phyloP scores from a whole-genome alignment of 2,329 filamentous ascomycete genomes.

The Arthrinium phaeospermum region DNA sequence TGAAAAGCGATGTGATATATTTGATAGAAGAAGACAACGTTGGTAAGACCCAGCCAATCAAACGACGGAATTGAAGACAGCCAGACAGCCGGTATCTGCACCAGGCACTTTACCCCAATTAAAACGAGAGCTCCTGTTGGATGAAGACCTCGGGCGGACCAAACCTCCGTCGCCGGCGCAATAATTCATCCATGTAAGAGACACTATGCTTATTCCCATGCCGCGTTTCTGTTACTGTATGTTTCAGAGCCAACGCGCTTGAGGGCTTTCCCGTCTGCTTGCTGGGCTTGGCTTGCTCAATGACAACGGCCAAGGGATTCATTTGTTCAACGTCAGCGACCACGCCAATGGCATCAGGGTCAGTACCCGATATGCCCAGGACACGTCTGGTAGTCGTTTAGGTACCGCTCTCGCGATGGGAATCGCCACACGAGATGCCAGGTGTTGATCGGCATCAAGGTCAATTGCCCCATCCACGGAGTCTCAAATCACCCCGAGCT shows the following conservation, averaged over 20 bases:
- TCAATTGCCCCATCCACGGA: neutral
- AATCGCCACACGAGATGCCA: too few species aligned
- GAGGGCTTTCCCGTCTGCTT: neutral
- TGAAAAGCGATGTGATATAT: neutral
- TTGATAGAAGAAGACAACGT: too few species aligned
- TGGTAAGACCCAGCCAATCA: neutral
- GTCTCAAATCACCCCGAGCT: neutral
- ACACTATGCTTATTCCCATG: neutral
- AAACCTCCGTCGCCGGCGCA: neutral
- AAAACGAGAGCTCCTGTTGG: neutral
- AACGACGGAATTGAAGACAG: neutral
- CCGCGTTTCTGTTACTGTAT: neutral
- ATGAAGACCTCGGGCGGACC: neutral
- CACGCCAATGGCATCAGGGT: neutral
- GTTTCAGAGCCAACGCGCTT: neutral
- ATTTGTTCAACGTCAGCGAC: neutral
- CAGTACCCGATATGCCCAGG: neutral
- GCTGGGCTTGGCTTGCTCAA: neutral
- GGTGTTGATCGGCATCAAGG: neutral
- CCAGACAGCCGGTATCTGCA: neutral
- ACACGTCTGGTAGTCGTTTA: neutral
- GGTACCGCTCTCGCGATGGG: neutral
- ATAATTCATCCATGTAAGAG: neutral
- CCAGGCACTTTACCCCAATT: neutral
- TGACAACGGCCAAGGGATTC: neutral